Evolutionary conservation across 305 asterid species (phyloP).

Genomic region (Striga hermonthica): DNA sequence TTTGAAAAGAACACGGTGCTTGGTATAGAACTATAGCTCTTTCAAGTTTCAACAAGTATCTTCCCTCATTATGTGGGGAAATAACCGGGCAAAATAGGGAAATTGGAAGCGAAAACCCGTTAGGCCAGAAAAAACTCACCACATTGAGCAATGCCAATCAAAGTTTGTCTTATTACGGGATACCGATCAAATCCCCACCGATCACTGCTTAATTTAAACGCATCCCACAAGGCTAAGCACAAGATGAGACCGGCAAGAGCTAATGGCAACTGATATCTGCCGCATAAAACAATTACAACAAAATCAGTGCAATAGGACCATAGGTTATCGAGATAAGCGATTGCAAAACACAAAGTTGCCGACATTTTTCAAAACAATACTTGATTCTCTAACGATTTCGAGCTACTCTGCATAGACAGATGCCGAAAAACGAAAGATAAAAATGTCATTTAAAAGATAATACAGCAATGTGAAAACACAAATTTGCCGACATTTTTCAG

Average conservation of each 20-base stretch:
- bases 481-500: too few relatives aligned
- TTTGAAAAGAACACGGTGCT: too few relatives aligned
- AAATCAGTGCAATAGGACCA: conserved; percentile 13
- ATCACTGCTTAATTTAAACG: conserved; percentile 52
- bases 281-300: conserved; percentile 16
- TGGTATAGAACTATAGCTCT: too few relatives aligned
- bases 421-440: too few relatives aligned
- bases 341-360: background rate
- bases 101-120: conserved; percentile 1
- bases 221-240: conserved; percentile 85
- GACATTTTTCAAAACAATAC: too few relatives aligned
- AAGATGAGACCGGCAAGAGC: conserved; percentile 72
- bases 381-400: too few relatives aligned
- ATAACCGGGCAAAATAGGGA: conserved; percentile 1
- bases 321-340: background rate
- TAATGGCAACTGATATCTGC: conserved; percentile 78
- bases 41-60: too few relatives aligned
- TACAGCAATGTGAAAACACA: too few relatives aligned
- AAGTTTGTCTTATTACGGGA: conserved; percentile 46
- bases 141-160: conserved; percentile 64
- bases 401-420: too few relatives aligned
- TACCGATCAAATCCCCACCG: conserved; percentile 56
- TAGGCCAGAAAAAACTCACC: conserved; percentile 51
- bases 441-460: too few relatives aligned
- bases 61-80: conserved; percentile 10